These are phyloP conservation scores for Trypethelium eluteriae DNA, from an alignment of 495 filamentous ascomycete genomes.

Conservation along the genomic window DNA sequence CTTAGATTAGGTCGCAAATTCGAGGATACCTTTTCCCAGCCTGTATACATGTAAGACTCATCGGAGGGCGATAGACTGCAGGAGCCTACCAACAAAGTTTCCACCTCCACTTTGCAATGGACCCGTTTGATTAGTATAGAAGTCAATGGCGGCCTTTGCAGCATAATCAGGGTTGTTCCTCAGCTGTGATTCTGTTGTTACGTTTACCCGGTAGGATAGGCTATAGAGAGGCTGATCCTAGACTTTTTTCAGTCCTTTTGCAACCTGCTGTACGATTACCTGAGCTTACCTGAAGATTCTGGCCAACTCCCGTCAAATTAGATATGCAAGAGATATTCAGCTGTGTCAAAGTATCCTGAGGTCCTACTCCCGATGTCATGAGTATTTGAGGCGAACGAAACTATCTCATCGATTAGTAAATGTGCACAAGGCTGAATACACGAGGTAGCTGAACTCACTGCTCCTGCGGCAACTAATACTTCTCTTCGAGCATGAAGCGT, in stretches of 20 bases:
- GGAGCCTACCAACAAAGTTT: conserved; percentile 13
- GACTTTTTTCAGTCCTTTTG: conserved; percentile 22
- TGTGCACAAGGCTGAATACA: background rate
- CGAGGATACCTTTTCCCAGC: conserved; percentile 25
- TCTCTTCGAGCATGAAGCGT: conserved; percentile 43
- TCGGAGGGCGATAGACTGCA: background rate
- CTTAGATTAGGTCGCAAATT: conserved; percentile 13
- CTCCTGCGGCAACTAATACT: conserved; percentile 51
- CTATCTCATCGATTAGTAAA: background rate
- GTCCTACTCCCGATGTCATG: conserved; percentile 29
- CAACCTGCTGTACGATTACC: background rate
- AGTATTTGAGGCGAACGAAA: conserved; percentile 24
- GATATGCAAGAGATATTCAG: conserved; percentile 17
- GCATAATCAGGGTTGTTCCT: conserved; percentile 4
- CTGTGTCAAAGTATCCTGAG: conserved; percentile 13
- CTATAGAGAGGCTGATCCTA: conserved; percentile 25
- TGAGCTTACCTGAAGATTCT: conserved; percentile 16
- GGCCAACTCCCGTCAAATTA: conserved; percentile 25
- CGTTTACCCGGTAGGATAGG: conserved; percentile 18
- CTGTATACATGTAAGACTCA: background rate
- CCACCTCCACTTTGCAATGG: conserved; percentile 14
- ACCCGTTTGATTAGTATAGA: conserved; percentile 3
- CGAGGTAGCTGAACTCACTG: conserved; percentile 5
- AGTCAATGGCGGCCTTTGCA: background rate
- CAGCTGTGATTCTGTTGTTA: conserved; percentile 11